A percentile compares a stretch with the other conserved stretches of the same genome.
phyloP scores from a whole-genome alignment of 495 filamentous ascomycete genomes.

The Hypomontagnella submonticulosa region DNA sequence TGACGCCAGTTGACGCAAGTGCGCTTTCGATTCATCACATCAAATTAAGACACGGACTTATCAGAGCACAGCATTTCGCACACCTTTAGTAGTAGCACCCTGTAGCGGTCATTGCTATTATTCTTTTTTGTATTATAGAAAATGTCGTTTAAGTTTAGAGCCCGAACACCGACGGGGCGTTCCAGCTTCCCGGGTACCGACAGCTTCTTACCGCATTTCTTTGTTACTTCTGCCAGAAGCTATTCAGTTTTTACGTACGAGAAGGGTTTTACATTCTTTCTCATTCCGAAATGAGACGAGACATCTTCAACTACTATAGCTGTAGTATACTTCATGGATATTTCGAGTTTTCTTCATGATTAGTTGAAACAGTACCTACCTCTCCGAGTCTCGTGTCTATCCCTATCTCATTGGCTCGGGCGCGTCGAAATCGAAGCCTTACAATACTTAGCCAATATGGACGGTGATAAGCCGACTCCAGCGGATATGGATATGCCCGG shows the following conservation, averaged over 20 bases:
- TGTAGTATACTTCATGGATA: constrained; percentile 20
- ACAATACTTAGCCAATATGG: constrained; percentile 22
- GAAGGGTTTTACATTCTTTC: constrained; percentile 13
- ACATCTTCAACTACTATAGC: not conserved
- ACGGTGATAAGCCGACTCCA: constrained; percentile 28
- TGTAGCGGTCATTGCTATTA: no score
- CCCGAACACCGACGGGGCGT: constrained; percentile 37
- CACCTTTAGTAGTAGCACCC: not conserved
- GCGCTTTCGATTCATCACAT: constrained; percentile 30
- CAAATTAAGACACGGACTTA: constrained; percentile 13
- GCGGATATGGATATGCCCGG: constrained; percentile 36
- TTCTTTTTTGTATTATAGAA: constrained; percentile 5
- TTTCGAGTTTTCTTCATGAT: constrained; percentile 11
- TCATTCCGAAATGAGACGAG: not conserved
- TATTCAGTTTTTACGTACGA: not conserved
- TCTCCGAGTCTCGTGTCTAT: constrained; percentile 1
- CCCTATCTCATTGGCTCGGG: constrained; percentile 1
- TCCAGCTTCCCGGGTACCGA: constrained; percentile 29
- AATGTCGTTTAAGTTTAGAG: constrained; percentile 18
- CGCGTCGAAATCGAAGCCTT: not conserved
- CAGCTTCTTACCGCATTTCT: constrained; percentile 21
- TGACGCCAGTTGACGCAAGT: constrained; percentile 26
- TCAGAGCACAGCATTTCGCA: constrained; percentile 6
- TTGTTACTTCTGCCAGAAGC: constrained; percentile 13
- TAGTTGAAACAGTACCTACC: constrained; percentile 4